These are phyloP conservation scores for Collybiopsis luxurians DNA, from an alignment of 768 basidiomycete genomes.

Conservation along the genomic window DNA sequence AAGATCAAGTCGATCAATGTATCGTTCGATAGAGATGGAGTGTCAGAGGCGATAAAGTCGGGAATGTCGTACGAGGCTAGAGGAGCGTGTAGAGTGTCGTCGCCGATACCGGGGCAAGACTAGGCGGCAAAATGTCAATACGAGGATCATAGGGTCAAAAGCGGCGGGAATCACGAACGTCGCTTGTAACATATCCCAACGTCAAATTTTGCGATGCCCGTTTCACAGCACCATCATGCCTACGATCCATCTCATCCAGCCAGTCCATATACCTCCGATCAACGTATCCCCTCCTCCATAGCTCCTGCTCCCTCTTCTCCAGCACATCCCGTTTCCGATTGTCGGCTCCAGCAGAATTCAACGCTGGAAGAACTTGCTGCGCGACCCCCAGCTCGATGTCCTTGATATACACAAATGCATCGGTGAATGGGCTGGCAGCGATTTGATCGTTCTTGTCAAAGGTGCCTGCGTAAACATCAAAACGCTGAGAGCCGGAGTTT, in stretches of 20 bases:
- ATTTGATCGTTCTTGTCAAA: constrained; percentile 84
- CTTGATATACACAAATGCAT: constrained; percentile 62
- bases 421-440: constrained; percentile 67
- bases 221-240: constrained; percentile 30
- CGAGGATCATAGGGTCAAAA: not conserved
- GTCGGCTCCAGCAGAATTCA: constrained; percentile 48
- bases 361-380: constrained; percentile 45
- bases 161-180: constrained; percentile 50
- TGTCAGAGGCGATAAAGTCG: constrained; percentile 54
- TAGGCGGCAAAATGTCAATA: too few species aligned
- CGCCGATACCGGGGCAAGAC: constrained; percentile 74
- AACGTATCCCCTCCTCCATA: constrained; percentile 50
- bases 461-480: constrained; percentile 61
- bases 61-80: constrained; percentile 54
- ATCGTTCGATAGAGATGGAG: constrained; percentile 38
- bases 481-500: constrained; percentile 65
- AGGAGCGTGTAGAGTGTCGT: constrained; percentile 66
- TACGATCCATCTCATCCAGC: constrained; percentile 55
- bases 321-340: constrained; percentile 26
- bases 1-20: constrained; percentile 72
- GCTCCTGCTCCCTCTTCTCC: constrained; percentile 28
- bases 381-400: constrained; percentile 50
- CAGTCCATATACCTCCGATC: constrained; percentile 50
- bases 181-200: constrained; percentile 72
- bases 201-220: constrained; percentile 54